phyloP scores from a whole-genome alignment of 2,329 filamentous ascomycete species.

The Venturia pyrina region DNA sequence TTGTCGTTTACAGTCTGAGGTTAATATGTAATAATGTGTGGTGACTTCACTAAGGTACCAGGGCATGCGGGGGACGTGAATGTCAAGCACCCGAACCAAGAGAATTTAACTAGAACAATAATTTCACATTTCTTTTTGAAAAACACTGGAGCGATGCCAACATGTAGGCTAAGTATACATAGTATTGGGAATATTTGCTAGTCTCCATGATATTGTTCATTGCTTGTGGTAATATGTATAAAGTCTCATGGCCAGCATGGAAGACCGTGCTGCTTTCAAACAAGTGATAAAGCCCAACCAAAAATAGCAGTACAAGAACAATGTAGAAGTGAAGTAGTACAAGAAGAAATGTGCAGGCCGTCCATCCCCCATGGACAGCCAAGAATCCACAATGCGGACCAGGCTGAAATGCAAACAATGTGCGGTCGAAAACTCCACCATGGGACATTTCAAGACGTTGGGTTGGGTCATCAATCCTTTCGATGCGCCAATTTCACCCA shows the following conservation, averaged over 20 bases:
- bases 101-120: too few relatives aligned
- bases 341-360: not conserved
- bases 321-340: conserved; percentile 6
- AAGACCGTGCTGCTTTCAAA: not conserved
- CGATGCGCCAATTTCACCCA: not conserved
- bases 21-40: too few relatives aligned
- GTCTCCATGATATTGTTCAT: not conserved
- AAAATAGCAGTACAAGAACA: conserved; percentile 4
- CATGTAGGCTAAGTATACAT: too few relatives aligned
- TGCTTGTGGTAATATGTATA: not conserved
- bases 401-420: conserved; percentile 1
- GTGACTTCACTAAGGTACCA: too few relatives aligned
- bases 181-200: not conserved
- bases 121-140: too few relatives aligned
- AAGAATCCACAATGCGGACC: not conserved
- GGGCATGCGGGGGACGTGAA: not conserved
- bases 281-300: not conserved
- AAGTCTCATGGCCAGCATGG: not conserved
- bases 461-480: not conserved
- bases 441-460: not conserved
- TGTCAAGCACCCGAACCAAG: too few relatives aligned
- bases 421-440: not conserved
- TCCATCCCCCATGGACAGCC: not conserved
- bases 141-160: too few relatives aligned
- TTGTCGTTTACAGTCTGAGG: not conserved